phyloP scores from a whole-genome alignment of 164 flowering plant genomes.

The Vitis amurensis region DNA sequence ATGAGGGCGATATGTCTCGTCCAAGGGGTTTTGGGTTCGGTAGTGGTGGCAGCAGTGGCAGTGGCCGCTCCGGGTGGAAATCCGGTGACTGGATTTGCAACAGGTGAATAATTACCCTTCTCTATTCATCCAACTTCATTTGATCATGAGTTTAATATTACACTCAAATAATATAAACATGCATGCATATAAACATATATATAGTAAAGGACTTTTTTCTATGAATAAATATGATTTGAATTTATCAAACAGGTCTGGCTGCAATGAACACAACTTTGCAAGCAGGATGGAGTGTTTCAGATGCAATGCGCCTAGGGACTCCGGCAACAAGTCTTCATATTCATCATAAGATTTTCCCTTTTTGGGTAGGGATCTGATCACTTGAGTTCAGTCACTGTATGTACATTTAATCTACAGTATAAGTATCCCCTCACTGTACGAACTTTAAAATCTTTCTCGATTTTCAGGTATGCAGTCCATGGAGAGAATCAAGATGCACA shows the following conservation, averaged over 20 bases:
- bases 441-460: no score
- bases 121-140: no score
- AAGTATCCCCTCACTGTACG: no score
- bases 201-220: background rate
- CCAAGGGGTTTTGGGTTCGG: constrained; percentile 23
- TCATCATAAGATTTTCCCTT: background rate
- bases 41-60: constrained; percentile 15
- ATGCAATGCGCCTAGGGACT: constrained; percentile 87
- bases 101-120: constrained; percentile 22
- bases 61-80: constrained; percentile 42
- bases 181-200: no score
- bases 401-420: no score
- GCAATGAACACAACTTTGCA: constrained; percentile 95
- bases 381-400: no score
- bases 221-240: background rate
- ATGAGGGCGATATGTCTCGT: constrained; percentile 17
- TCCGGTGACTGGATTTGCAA: constrained; percentile 61
- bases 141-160: no score
- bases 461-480: no score
- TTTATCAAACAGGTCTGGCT: constrained; percentile 55
- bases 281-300: constrained; percentile 91
- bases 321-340: constrained; percentile 19
- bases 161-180: no score
- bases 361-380: no score
- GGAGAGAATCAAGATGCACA: no score